A percentile compares a stretch with the other conserved stretches of the same genome.
phyloP scores from a whole-genome alignment of 495 filamentous ascomycete genomes.

The Neurospora sublineolata region DNA sequence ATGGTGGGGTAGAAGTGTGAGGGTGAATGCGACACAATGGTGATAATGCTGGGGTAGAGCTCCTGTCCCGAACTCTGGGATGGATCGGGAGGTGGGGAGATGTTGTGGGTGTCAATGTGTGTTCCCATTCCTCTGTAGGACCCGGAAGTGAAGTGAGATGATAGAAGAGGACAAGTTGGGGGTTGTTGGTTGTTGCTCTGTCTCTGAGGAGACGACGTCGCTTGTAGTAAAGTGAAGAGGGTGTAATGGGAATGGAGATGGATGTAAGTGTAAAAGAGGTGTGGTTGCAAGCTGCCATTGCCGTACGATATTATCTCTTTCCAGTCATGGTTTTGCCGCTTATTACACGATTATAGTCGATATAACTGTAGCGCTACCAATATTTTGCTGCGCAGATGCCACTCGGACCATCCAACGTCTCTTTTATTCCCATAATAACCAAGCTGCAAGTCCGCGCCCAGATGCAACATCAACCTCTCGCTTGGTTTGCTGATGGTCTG shows the following conservation, averaged over 20 bases:
- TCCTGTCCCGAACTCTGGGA: background rate
- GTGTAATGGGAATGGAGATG: background rate
- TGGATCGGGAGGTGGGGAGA: background rate
- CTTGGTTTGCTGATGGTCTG: background rate
- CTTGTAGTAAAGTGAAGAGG: background rate
- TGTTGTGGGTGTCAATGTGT: background rate
- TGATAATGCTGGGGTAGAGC: background rate
- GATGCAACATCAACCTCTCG: background rate
- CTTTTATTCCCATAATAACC: background rate
- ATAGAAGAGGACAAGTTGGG: background rate
- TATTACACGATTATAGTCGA: background rate
- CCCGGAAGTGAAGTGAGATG: background rate
- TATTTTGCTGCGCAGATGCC: background rate
- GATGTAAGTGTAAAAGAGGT: background rate
- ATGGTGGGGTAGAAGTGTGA: background rate
- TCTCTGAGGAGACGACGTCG: background rate
- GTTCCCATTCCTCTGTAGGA: background rate
- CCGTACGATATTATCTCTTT: background rate
- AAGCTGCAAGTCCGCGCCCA: background rate
- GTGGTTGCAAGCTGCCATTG: background rate
- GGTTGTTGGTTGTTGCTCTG: background rate
- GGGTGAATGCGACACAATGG: background rate
- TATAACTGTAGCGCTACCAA: background rate
- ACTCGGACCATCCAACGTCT: background rate
- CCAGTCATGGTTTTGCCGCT: background rate